Base-by-base conservation (phyloP, 768 basidiomycete species). In the Hebeloma cylindrosporum region DNA sequence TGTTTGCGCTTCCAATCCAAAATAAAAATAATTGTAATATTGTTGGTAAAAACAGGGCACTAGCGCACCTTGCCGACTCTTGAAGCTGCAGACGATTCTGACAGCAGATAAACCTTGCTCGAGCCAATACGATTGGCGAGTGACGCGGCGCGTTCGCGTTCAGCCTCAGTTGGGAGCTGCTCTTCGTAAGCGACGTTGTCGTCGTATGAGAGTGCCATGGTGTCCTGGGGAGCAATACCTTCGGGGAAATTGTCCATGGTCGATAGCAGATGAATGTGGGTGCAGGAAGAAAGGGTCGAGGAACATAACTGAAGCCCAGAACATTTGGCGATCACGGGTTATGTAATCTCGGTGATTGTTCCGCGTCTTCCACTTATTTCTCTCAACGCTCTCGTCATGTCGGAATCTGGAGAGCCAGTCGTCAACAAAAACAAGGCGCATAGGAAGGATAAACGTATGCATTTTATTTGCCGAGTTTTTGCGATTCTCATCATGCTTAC, bases 391-490 rank as follows among this genome's bases (percentile, higher is more conserved):
- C 32, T 36, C 27, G 14, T 33, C 31, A 76, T 74, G 72, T 69
- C 72, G 17, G 74, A 75, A 33, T 65, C 70, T 29, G 74, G 72
- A 50, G 68, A 69, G 45, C 60, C 60, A 3, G 65, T 67, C 6
- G 73, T 80, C 28, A 90, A 76, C 66, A 93, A 94, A 66, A 93
- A 93, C 71, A 93, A 92, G 70, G 73, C 80, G 33, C 86, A 91
- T 63, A 77, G 93, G 51, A 96, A 96, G 62, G 93, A 96, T 6
- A 98, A 98, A 69, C 94, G 94, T 95, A 60, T 61, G 91, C 56
- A 9, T 9, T 39, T 8, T 5, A 7, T 23, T 17, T 28, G 3
- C 32, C 11, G 25, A 6, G 4, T 10, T 3, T 37, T 29, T 33
- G 27, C 14, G 20, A 7, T 42, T 11, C 47, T 59, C 28, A 54